Evolutionary conservation across 768 basidiomycete genomes (phyloP).

Genomic region (Chlorophyllum brunneum): DNA sequence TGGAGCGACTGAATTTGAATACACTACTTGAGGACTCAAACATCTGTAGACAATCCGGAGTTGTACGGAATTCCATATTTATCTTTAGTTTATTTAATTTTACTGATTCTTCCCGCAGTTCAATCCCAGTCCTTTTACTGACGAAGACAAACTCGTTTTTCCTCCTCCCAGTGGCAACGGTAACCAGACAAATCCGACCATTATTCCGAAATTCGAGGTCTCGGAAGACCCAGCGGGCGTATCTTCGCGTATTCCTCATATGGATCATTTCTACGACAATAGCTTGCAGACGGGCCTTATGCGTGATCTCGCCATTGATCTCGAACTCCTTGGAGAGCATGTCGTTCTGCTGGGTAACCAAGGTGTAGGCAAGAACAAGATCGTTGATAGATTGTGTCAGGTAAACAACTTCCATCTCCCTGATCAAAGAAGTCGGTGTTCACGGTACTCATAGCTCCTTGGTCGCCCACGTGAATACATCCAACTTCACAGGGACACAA

Average conservation of each 20-base stretch:
- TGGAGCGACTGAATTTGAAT: slow-evolving; percentile 52
- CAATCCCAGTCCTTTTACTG: slow-evolving; percentile 41
- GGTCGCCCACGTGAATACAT: slow-evolving; percentile 64
- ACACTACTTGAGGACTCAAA: slow-evolving; percentile 46
- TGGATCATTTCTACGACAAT: slow-evolving; percentile 72
- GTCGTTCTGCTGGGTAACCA: slow-evolving; percentile 67
- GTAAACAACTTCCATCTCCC: slow-evolving; percentile 24
- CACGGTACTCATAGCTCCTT: slow-evolving; percentile 41
- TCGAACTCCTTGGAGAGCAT: slow-evolving; percentile 60
- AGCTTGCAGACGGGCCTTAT: slow-evolving; percentile 64
- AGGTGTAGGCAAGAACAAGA: slow-evolving; percentile 73
- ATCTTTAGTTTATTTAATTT: not conserved
- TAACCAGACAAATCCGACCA: slow-evolving; percentile 26
- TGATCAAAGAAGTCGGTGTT: not conserved
- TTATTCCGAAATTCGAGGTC: slow-evolving; percentile 47
- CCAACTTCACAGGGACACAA: slow-evolving; percentile 67
- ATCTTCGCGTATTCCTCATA: slow-evolving; percentile 57
- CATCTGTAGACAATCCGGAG: slow-evolving; percentile 36
- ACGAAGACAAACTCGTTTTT: slow-evolving; percentile 39
- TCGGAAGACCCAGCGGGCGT: slow-evolving; percentile 49
- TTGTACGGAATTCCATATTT: slow-evolving; percentile 29
- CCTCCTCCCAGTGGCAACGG: slow-evolving; percentile 36
- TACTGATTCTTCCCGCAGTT: slow-evolving; percentile 31
- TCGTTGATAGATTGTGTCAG: slow-evolving; percentile 44
- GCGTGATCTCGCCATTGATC: slow-evolving; percentile 60